Evolutionary conservation across 2,329 filamentous ascomycete genomes (phyloP).

Genomic region (Microdochium paspali): DNA sequence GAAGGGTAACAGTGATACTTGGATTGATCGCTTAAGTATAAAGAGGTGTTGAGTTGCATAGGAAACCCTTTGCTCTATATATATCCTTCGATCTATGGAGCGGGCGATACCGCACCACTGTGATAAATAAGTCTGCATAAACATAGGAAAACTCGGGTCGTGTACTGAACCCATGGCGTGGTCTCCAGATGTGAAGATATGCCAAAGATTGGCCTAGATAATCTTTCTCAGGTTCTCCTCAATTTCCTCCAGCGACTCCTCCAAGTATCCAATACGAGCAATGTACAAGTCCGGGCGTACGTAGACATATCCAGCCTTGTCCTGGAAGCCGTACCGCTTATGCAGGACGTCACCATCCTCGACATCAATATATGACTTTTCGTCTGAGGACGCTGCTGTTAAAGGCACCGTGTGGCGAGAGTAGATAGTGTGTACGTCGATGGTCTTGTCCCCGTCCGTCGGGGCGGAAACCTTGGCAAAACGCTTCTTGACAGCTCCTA

Average conservation of each 20-base stretch:
- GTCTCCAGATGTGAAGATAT: no score
- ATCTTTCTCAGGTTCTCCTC: no score
- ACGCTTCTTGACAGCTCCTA: conserved; percentile 8
- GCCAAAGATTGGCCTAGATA: no score
- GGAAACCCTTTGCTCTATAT: no score
- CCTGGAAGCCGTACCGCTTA: conserved; percentile 10
- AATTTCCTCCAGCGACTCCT: conserved; percentile 5
- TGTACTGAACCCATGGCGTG: no score
- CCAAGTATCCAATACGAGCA: conserved; percentile 15
- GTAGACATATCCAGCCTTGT: conserved; percentile 13
- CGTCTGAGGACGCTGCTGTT: conserved; percentile 1
- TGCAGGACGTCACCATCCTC: conserved; percentile 10
- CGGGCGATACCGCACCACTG: no score
- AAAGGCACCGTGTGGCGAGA: neutral
- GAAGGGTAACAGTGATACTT: no score
- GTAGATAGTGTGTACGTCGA: conserved; percentile 11
- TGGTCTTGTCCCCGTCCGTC: conserved; percentile 1
- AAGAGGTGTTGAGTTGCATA: no score
- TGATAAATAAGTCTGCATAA: no score
- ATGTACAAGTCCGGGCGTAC: conserved; percentile 18
- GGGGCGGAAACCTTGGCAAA: conserved; percentile 4
- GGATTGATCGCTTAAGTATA: no score
- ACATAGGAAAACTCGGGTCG: no score
- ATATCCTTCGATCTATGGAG: no score
- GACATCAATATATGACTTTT: conserved; percentile 11